Conservation (phyloP, 352 stramenopile species). For the Globisporangium cylindrosporum region DNA sequence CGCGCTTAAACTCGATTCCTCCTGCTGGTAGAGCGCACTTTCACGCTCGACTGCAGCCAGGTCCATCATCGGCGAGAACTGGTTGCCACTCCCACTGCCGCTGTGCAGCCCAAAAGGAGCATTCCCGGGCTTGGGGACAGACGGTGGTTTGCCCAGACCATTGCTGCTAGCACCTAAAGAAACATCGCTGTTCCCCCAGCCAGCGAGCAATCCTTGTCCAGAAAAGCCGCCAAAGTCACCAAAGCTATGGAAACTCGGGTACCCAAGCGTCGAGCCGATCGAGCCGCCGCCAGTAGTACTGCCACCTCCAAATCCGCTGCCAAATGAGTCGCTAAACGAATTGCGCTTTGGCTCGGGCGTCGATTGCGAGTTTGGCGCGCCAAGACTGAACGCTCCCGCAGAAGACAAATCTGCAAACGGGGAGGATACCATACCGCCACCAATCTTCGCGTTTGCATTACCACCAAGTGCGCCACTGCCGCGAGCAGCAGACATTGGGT, state of each 20-base stretch:
- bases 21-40: conserved; percentile 63
- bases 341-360: conserved; percentile 17
- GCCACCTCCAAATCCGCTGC: conserved; percentile 10
- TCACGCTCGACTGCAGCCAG: conserved; percentile 71
- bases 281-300: conserved; percentile 1
- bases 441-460: conserved; percentile 6
- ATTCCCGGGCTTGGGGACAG: conserved; percentile 10
- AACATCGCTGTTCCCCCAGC: conserved; percentile 46
- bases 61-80: conserved; percentile 58
- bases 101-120: conserved; percentile 8
- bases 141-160: conserved; percentile 15
- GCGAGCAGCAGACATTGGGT: conserved; percentile 20
- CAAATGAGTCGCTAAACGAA: conserved; percentile 15
- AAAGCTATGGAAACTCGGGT: conserved; percentile 65
- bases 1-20: conserved; percentile 69
- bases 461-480: conserved; percentile 35
- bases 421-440: background rate
- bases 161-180: conserved; percentile 8
- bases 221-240: conserved; percentile 42
- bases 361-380: conserved; percentile 20
- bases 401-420: conserved; percentile 20
- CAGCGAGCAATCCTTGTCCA: conserved; percentile 35
- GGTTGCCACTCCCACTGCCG: background rate
- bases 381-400: conserved; percentile 18
- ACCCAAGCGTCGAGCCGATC: conserved; percentile 52